These are phyloP conservation scores for Ceratocystis colombiana DNA, from an alignment of 2,329 filamentous ascomycete genomes.

Conservation along the genomic window DNA sequence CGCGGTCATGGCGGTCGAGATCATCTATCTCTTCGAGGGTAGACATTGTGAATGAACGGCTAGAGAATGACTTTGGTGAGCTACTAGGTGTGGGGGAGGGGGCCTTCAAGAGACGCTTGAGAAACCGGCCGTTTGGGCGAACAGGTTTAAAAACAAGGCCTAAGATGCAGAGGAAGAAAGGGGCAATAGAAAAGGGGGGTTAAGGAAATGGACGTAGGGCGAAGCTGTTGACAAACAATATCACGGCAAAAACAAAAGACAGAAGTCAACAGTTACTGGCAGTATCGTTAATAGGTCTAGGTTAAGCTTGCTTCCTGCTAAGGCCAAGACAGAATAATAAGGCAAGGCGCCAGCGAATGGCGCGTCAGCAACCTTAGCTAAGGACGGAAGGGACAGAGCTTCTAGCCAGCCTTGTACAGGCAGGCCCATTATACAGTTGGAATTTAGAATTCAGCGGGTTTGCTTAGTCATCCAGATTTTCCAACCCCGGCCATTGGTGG, in stretches of 20 bases:
- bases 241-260: not conserved
- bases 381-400: not conserved
- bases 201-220: not conserved
- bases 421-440: not conserved
- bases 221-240: not conserved
- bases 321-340: not conserved
- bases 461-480: not conserved
- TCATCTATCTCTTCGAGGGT: slow-evolving; percentile 88
- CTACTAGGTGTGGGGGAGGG: not conserved
- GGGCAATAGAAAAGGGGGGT: not conserved
- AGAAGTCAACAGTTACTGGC: no score
- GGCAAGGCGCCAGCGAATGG: slow-evolving; percentile 18
- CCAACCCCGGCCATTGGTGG: not conserved
- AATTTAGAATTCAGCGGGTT: not conserved
- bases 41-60: slow-evolving; percentile 49
- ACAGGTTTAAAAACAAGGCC: not conserved
- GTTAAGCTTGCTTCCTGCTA: slow-evolving; percentile 11
- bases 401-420: not conserved
- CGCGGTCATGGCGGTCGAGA: slow-evolving; percentile 68
- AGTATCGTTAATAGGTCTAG: not conserved
- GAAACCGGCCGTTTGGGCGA: not conserved
- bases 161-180: not conserved
- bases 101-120: not conserved
- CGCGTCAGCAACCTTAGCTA: slow-evolving; percentile 10
- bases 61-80: slow-evolving; percentile 30